These are phyloP conservation scores for Rhodotorula sp. DNA, from an alignment of 1,284 basidiomycete genomes.

Conservation along the genomic window DNA sequence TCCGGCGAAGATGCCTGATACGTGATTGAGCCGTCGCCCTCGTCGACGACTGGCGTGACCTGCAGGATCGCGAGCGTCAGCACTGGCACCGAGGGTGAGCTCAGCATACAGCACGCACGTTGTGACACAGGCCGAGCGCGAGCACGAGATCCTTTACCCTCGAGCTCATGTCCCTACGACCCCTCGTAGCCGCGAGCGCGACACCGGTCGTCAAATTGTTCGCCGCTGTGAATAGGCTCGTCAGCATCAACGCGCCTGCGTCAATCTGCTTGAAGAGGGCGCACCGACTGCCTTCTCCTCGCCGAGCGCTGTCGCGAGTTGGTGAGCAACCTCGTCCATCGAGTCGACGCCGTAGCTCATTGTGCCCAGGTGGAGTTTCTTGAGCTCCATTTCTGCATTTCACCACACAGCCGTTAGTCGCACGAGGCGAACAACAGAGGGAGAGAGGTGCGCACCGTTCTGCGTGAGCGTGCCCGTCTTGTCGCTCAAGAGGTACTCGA, in stretches of 20 bases:
- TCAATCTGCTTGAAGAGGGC: not conserved
- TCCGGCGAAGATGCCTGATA: slow-evolving; percentile 99
- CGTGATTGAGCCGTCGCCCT: slow-evolving; percentile 80
- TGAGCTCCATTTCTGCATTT: slow-evolving; percentile 94
- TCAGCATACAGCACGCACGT: slow-evolving; percentile 60
- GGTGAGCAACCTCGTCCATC: slow-evolving; percentile 95
- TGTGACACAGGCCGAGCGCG: slow-evolving; percentile 93
- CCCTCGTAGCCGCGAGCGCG: slow-evolving; percentile 70
- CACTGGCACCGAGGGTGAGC: not conserved
- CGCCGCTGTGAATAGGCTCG: not conserved
- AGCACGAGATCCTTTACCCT: slow-evolving; percentile 92
- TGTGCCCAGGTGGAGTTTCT: slow-evolving; percentile 97
- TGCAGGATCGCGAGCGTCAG: slow-evolving; percentile 49
- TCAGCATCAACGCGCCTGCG: not conserved
- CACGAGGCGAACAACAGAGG: not conserved
- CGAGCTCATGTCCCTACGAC: slow-evolving; percentile 90
- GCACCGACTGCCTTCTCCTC: slow-evolving; percentile 37
- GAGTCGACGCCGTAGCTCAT: slow-evolving; percentile 95
- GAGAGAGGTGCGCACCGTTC: slow-evolving; percentile 70
- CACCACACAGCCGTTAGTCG: not conserved
- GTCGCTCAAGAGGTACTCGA: slow-evolving; percentile 93
- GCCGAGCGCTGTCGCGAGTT: slow-evolving; percentile 78
- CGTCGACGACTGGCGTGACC: slow-evolving; percentile 86
- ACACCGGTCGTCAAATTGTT: slow-evolving; percentile 62
- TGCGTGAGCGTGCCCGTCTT: slow-evolving; percentile 98